Base-by-base conservation (phyloP, 139 green algal species). In the Chlamydomonas sp. region DNA sequence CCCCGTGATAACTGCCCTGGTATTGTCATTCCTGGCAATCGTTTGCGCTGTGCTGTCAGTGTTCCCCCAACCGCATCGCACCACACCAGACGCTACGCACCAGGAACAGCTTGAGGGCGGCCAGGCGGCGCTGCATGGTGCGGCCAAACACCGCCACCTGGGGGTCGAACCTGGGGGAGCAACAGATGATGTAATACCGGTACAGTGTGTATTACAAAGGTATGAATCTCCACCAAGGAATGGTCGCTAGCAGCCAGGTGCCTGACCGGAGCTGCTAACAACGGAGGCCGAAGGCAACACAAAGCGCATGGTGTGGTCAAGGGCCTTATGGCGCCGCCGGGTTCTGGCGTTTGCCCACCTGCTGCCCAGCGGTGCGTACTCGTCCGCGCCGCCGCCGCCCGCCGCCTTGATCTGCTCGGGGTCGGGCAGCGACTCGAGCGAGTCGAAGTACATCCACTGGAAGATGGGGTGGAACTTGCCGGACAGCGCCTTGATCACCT, bases 401-500 rank as follows among this genome's bases (percentile, higher is more conserved):
- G 88, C 89, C 63, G 85, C 77, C 3, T 78, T 9, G 12, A 95
- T 86, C 9, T 87, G 79, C 63, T 84, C 75, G 10, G 78, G 74
- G 20, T 93, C 89, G 10, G 94, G 93, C 88, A 99, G 92, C 18
- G 89, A 93, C 93, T 99, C 97, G 15, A 96, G 83, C 57, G 83
- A 91, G 91, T 99, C 97, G 91, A 98, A 98, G 94, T 98, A 97
- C 77, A 99, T 94, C 93, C 93, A 98, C 90, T 99, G 98, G 92
- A 93, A 92, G 10, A 99, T 82, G 15, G 98, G 98, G 88, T 98
- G 95, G 91, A 99, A 99, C 94, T 99, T 99, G 80, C 96, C 96
- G 63, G 90, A 96, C 64, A 97, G 95, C 16, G 97, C 98, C 92
- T 99, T 99, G 73, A 99, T 95, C 68, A 98, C 96, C 93, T 99